Conservation (phyloP, 2,329 filamentous ascomycete genomes). For the Fusarium odoratissimum region DNA sequence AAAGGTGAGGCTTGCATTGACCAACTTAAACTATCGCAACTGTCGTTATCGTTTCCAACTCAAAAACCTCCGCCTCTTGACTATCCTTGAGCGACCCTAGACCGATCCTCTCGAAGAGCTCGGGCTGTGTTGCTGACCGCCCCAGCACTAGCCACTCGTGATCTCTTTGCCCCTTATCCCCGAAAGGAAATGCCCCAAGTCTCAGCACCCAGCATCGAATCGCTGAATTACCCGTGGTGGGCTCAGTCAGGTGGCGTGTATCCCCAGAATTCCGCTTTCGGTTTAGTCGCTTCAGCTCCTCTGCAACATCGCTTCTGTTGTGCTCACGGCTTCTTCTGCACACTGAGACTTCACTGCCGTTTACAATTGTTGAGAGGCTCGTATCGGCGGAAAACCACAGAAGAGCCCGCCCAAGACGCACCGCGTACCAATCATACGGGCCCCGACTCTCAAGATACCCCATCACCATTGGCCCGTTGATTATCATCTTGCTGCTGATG, state of each 20-base stretch:
- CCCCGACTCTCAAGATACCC: conserved; percentile 3
- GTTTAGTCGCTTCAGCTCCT: not conserved
- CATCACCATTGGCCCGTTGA: conserved; percentile 16
- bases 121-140: conserved; percentile 6
- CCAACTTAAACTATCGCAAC: conserved; percentile 17
- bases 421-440: conserved; percentile 1
- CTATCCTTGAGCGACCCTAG: conserved; percentile 1
- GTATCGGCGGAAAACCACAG: conserved; percentile 22
- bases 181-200: conserved; percentile 21
- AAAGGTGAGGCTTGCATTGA: not conserved
- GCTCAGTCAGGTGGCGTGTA: not conserved
- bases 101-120: conserved; percentile 28
- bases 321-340: conserved; percentile 16
- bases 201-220: conserved; percentile 33
- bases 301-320: not conserved
- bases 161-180: not conserved
- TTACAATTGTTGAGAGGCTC: conserved; percentile 7
- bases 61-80: not conserved
- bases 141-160: conserved; percentile 32
- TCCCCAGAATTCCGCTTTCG: not conserved
- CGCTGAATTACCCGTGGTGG: not conserved
- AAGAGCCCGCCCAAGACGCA: not conserved
- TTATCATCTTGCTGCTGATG: conserved; percentile 4
- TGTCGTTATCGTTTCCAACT: not conserved
- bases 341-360: conserved; percentile 1